These are phyloP conservation scores for Penium margaritaceum DNA, from an alignment of 139 green algal species.

Conservation along the genomic window DNA sequence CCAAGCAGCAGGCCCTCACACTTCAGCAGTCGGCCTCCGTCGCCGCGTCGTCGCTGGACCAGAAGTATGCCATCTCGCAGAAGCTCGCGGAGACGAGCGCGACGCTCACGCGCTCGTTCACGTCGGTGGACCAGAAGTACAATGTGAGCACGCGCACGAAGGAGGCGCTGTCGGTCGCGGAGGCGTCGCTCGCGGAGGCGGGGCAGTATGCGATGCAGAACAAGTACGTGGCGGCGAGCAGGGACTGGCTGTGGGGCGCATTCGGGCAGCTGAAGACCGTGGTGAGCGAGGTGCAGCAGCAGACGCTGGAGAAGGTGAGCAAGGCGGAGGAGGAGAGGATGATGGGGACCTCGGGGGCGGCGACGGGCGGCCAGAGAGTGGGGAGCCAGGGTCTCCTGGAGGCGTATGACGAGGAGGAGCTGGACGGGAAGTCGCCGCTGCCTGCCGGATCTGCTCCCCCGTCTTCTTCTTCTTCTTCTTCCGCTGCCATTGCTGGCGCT, in stretches of 20 bases:
- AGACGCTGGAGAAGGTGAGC: conserved; percentile 1
- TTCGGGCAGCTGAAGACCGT: neutral
- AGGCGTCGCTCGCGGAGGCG: neutral
- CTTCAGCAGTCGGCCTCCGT: neutral
- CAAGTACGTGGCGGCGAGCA: neutral
- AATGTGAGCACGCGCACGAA: neutral
- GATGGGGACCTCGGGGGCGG: too few relatives aligned
- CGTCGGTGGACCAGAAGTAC: conserved; percentile 8
- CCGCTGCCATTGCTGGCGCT: too few relatives aligned
- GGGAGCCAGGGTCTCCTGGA: too few relatives aligned
- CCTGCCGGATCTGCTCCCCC: too few relatives aligned
- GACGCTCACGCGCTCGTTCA: neutral
- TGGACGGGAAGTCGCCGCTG: too few relatives aligned
- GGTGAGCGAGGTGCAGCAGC: neutral
- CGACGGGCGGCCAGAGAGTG: too few relatives aligned
- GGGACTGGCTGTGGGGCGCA: neutral
- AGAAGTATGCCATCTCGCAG: conserved; percentile 6
- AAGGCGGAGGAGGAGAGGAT: conserved; percentile 3
- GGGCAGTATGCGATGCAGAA: conserved; percentile 6
- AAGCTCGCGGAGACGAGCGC: neutral
- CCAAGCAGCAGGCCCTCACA: neutral
- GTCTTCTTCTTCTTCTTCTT: too few relatives aligned
- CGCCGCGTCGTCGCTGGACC: neutral
- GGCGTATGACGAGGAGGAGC: too few relatives aligned
- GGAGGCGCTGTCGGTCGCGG: neutral